Conservation (phyloP, 73 alveolate genomes). For the Paramecium tetraurelia region DNA sequence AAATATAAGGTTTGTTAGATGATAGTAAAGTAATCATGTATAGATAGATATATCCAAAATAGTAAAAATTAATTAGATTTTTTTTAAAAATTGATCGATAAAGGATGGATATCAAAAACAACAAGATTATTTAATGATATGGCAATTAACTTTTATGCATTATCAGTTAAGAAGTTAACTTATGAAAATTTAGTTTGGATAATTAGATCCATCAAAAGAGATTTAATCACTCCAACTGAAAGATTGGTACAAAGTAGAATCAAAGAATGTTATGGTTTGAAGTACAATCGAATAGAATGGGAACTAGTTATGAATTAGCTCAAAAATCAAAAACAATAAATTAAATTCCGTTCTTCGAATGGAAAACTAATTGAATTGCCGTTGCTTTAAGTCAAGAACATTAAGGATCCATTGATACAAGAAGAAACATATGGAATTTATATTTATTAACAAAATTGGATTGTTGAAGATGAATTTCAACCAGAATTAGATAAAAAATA, state of each 20-base stretch:
- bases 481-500: constrained; percentile 44
- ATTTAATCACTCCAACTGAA: constrained; percentile 80
- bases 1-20: background rate
- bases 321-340: constrained; percentile 12
- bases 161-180: constrained; percentile 51
- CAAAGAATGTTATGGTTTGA: constrained; percentile 78
- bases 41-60: background rate
- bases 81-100: constrained; percentile 6
- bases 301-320: constrained; percentile 68
- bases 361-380: constrained; percentile 54
- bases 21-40: constrained; percentile 25
- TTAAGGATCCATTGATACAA: constrained; percentile 54
- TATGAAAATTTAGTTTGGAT: constrained; percentile 80
- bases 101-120: constrained; percentile 41
- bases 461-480: constrained; percentile 47
- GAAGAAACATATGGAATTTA: constrained; percentile 59
- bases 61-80: constrained; percentile 12
- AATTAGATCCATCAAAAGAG: constrained; percentile 64
- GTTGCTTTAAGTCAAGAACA: background rate
- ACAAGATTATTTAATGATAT: constrained; percentile 4
- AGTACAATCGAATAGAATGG: constrained; percentile 72
- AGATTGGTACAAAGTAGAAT: constrained; percentile 73
- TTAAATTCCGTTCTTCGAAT: constrained; percentile 26
- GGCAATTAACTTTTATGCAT: background rate
- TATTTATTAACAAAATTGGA: constrained; percentile 33